A percentile compares a stretch with the other conserved stretches of the same genome.
phyloP scores from a whole-genome alignment of 2,329 filamentous ascomycete species.

The Ophiostoma montium region DNA sequence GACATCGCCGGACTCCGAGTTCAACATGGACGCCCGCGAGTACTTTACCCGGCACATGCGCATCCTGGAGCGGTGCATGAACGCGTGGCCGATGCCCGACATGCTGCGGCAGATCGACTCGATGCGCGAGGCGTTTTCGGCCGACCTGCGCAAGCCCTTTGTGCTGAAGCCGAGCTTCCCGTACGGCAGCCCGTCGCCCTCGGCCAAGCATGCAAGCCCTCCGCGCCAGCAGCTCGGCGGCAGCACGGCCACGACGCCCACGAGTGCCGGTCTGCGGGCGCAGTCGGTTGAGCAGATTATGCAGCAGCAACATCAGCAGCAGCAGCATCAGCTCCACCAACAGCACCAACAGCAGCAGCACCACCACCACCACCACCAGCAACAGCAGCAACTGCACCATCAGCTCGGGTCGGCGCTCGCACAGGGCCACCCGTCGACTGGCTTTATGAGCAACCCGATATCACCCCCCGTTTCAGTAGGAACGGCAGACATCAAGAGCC shows the following conservation, averaged over 20 bases:
- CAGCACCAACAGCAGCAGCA: conserved; percentile 22
- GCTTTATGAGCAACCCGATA: conserved; percentile 42
- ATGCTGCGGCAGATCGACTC: conserved; percentile 83
- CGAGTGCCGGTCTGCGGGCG: conserved; percentile 33
- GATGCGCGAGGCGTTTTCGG: conserved; percentile 80
- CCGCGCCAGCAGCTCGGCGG: conserved; percentile 2
- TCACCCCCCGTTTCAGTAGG: conserved; percentile 67
- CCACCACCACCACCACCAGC: conserved; percentile 24
- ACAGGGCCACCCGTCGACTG: conserved; percentile 31
- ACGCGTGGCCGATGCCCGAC: conserved; percentile 75
- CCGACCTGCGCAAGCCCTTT: conserved; percentile 71
- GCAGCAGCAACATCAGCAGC: conserved; percentile 19
- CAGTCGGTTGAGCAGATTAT: conserved; percentile 34
- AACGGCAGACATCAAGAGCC: conserved; percentile 56
- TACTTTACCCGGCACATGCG: conserved; percentile 93
- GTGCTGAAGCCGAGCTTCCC: conserved; percentile 79
- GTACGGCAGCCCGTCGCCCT: conserved; percentile 60
- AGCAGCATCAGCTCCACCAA: conserved; percentile 18
- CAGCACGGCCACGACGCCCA: conserved; percentile 14
- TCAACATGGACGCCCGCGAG: conserved; percentile 70
- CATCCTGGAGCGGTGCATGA: conserved; percentile 72
- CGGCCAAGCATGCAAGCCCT: conserved; percentile 16
- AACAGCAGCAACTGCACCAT: conserved; percentile 14
- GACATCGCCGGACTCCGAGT: conserved; percentile 79
- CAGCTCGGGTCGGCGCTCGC: conserved; percentile 37